Evolutionary conservation across 1,284 basidiomycete species (phyloP).

Genomic region (Garcileccinum viscosum): DNA sequence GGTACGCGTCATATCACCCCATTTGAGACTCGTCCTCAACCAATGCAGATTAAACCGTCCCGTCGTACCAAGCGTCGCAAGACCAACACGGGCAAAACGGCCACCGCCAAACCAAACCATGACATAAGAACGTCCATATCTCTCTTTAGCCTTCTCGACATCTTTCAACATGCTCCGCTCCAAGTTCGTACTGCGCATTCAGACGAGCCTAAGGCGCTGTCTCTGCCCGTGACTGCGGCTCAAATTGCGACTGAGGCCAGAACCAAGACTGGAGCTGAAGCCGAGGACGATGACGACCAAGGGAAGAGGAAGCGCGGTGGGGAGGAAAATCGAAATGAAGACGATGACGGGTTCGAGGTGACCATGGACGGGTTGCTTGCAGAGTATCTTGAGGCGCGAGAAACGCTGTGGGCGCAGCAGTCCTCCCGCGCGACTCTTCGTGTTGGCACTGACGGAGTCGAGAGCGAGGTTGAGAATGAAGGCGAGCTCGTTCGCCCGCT

Average conservation of each 20-base stretch:
- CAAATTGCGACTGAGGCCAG: not conserved
- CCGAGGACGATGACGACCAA: not conserved
- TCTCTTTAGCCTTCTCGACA: conserved; percentile 25
- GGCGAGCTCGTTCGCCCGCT: conserved; percentile 34
- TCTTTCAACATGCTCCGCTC: conserved; percentile 19
- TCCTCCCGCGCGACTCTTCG: conserved; percentile 9
- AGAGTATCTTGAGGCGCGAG: conserved; percentile 32
- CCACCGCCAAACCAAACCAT: conserved; percentile 10
- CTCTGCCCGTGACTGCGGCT: not conserved
- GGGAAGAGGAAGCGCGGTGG: not conserved
- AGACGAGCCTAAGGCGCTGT: not conserved
- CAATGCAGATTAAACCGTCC: conserved; percentile 12
- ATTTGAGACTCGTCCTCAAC: not conserved
- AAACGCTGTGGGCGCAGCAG: conserved; percentile 11
- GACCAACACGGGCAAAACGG: conserved; percentile 23
- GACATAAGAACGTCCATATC: conserved; percentile 22
- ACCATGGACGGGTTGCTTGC: conserved; percentile 31
- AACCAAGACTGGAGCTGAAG: not conserved
- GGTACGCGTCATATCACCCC: conserved; percentile 11
- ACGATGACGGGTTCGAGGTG: conserved; percentile 28
- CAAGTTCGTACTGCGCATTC: not conserved
- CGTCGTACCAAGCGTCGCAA: conserved; percentile 37
- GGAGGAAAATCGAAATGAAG: not conserved
- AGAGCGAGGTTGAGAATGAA: conserved; percentile 2
- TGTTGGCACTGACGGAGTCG: conserved; percentile 13